Evolutionary conservation across 164 flowering plant genomes (phyloP).

Genomic region (Cinnamomum micranthum): DNA sequence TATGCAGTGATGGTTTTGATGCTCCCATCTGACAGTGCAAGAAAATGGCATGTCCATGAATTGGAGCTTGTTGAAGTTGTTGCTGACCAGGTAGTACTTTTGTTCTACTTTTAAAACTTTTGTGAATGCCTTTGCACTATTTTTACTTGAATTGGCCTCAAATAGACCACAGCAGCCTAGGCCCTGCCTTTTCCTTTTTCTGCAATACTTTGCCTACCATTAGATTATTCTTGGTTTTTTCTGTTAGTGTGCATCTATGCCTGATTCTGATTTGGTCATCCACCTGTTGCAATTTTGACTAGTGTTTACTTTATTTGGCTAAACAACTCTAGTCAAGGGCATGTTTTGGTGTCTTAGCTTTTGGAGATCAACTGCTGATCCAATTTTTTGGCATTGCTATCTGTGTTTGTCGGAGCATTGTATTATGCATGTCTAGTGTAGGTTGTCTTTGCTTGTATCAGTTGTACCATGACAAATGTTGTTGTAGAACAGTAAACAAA

Average conservation of each 20-base stretch:
- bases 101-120: background rate
- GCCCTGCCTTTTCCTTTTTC: too few relatives aligned
- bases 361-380: background rate
- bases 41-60: conserved; percentile 71
- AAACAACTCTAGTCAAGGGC: background rate
- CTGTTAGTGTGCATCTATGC: background rate
- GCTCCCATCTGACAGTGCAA: conserved; percentile 51
- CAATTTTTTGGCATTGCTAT: background rate
- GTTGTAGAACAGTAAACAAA: too few relatives aligned
- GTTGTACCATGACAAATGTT: too few relatives aligned
- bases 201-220: background rate
- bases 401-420: background rate
- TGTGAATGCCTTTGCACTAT: background rate
- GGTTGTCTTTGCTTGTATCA: too few relatives aligned
- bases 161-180: too few relatives aligned
- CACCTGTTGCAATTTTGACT: background rate
- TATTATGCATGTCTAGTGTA: background rate
- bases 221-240: background rate
- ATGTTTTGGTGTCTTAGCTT: background rate
- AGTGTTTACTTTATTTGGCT: background rate
- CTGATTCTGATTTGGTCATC: background rate
- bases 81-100: conserved; percentile 60
- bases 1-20: conserved; percentile 73
- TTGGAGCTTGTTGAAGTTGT: conserved; percentile 83
- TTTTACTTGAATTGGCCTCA: too few relatives aligned